A percentile compares a stretch with the other conserved stretches of the same genome.
phyloP scores from a whole-genome alignment of 2,329 filamentous ascomycete genomes.

The Pseudocercospora fijiensis region DNA sequence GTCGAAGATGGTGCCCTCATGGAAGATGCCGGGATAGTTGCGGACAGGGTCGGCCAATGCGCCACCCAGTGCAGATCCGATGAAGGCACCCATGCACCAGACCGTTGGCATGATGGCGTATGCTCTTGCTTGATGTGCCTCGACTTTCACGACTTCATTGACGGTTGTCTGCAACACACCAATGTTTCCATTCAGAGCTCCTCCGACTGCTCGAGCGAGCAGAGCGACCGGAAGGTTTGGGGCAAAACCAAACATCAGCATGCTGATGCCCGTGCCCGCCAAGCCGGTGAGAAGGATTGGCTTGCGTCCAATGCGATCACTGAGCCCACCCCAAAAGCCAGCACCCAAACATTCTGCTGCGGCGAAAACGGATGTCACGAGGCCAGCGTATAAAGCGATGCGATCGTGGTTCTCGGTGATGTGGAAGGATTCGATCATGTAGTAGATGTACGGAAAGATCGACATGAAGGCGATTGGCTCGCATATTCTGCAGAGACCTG shows the following conservation, averaged over 20 bases:
- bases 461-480: constrained; percentile 99
- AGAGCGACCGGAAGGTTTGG: constrained; percentile 78
- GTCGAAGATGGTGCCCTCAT: constrained; percentile 74
- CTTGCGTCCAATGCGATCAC: constrained; percentile 88
- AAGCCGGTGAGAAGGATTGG: constrained; percentile 88
- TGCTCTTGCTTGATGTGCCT: constrained; percentile 89
- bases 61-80: constrained; percentile 89
- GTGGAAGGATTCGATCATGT: constrained; percentile 91
- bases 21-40: constrained; percentile 74
- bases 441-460: constrained; percentile 97
- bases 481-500: constrained; percentile 78
- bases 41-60: constrained; percentile 82
- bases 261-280: constrained; percentile 86
- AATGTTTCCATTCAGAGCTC: constrained; percentile 93
- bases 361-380: constrained; percentile 95
- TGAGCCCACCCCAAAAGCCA: constrained; percentile 88
- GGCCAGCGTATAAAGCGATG: constrained; percentile 88
- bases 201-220: constrained; percentile 82
- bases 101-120: constrained; percentile 98
- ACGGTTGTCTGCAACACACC: constrained; percentile 94
- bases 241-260: constrained; percentile 88
- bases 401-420: constrained; percentile 74
- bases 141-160: constrained; percentile 86
- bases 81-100: constrained; percentile 95
- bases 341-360: constrained; percentile 93